These are phyloP conservation scores for Nicotiana benthamiana DNA, from an alignment of 257 asterid genomes.

Conservation along the genomic window DNA sequence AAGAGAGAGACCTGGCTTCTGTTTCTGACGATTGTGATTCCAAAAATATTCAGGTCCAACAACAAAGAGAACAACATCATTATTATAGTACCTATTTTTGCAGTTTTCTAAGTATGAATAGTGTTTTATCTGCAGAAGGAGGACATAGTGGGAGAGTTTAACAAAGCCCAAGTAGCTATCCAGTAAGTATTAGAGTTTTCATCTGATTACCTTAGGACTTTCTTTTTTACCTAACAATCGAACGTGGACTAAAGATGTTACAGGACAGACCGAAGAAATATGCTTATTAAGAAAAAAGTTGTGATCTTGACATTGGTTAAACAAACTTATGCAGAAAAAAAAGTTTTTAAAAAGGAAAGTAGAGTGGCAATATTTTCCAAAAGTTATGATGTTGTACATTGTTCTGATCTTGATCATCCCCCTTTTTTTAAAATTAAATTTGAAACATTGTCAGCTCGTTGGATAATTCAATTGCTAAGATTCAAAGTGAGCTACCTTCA, in stretches of 20 bases:
- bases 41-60: conserved; percentile 21
- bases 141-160: conserved; percentile 31
- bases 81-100: not conserved
- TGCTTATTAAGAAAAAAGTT: not conserved
- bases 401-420: not conserved
- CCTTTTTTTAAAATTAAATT: not conserved
- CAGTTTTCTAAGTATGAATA: not conserved
- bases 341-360: not conserved
- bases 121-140: conserved; percentile 27
- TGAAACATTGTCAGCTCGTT: conserved; percentile 31
- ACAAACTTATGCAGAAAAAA: not conserved
- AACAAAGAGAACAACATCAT: not conserved
- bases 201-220: not conserved
- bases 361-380: not conserved
- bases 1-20: conserved; percentile 15
- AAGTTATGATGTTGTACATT: not conserved
- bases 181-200: conserved; percentile 34
- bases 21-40: conserved; percentile 29
- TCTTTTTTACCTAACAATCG: not conserved
- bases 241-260: not conserved
- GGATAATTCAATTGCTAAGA: conserved; percentile 44
- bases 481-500: conserved; percentile 48
- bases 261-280: not conserved
- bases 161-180: conserved; percentile 46
- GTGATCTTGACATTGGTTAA: not conserved